Evolutionary conservation across 257 asterid species (phyloP), one percentile per base, ranked within the genome.

Genomic region (Fraxinus americana): DNA sequence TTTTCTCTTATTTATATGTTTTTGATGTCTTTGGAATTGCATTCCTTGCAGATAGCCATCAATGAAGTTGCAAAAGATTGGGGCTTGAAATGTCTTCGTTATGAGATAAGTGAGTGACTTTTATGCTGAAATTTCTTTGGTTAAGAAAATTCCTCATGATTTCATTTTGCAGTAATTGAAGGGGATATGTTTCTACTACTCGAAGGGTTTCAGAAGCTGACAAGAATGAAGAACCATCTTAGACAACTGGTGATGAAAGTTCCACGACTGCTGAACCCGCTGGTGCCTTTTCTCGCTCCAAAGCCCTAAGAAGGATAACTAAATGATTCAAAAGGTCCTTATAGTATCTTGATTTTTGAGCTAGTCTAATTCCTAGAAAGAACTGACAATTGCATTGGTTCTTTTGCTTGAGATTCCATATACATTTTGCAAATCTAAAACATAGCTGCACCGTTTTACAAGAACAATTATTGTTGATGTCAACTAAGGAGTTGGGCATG

Each of bases 171-270:
- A 21, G 73, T 45, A 32, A 72, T 67, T 13, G 43, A 32, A 93
- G 99, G 88, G 97, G 98, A 95, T 83, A 95, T 95, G 81, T 87
- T 91, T 86, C 98, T 97, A 74, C 98, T 97, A 35, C 85, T 90
- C 69, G 97, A 94, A 70, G 92, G 73, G 76, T 54, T 67, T 78
- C 87, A 41, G 57, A 74, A 78, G 35, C 59, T 19, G 75, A 17
- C 48, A 82, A 71, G 52, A 74, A 23, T 10, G 74, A 74, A 27
- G 70, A 71, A 35, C 75, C 81, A 21, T 68, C 85, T 77, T 74
- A 25, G 43, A 77, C 35, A 52, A 21, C 71, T 57, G 78, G 81
- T 0, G 82, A 78, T 8, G 81, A 81, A 69, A 75, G 75, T 59
- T 68, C 78, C 75, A 19, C 63, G 5, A 57, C 78, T 72, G 50